phyloP scores from a whole-genome alignment of 495 filamentous ascomycete genomes.

The Clavariopsis aquatica region DNA sequence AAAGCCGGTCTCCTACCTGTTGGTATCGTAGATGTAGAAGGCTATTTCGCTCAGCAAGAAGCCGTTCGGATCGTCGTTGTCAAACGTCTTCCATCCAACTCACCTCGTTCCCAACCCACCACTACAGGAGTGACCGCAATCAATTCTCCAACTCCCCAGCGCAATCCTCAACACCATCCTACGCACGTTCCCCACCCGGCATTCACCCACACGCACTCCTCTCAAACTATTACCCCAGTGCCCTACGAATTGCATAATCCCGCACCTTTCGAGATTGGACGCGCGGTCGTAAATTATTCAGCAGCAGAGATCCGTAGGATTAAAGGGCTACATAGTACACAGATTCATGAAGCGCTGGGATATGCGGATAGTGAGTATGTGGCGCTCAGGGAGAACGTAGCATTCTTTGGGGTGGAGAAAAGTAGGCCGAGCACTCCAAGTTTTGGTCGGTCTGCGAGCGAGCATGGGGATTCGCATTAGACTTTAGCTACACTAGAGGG shows the following conservation, averaged over 20 bases:
- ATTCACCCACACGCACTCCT: conserved; percentile 7
- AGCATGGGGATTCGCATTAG: conserved; percentile 18
- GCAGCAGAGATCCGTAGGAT: conserved; percentile 77
- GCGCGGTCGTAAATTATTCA: conserved; percentile 94
- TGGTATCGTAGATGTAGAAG: conserved; percentile 86
- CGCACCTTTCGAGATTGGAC: conserved; percentile 74
- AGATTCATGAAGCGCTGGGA: conserved; percentile 76
- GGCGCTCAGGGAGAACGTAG: conserved; percentile 83
- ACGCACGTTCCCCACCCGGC: conserved; percentile 14
- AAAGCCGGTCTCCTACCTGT: conserved; percentile 91
- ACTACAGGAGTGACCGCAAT: conserved; percentile 41
- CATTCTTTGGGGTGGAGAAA: conserved; percentile 58
- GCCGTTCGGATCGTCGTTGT: conserved; percentile 82
- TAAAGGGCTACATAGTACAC: conserved; percentile 76
- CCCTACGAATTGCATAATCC: conserved; percentile 42
- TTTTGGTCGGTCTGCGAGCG: conserved; percentile 18
- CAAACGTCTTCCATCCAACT: conserved; percentile 46
- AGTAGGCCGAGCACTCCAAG: conserved; percentile 45
- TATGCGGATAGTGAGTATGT: conserved; percentile 97
- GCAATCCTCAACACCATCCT: conserved; percentile 26
- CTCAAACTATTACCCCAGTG: not conserved
- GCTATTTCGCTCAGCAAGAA: conserved; percentile 87
- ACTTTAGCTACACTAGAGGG: not conserved
- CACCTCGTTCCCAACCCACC: not conserved
- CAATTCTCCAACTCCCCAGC: conserved; percentile 40